Evolutionary conservation across 768 basidiomycete species (phyloP), one percentile per base, ranked within the genome.

Genomic region (Kwoniella sp.): DNA sequence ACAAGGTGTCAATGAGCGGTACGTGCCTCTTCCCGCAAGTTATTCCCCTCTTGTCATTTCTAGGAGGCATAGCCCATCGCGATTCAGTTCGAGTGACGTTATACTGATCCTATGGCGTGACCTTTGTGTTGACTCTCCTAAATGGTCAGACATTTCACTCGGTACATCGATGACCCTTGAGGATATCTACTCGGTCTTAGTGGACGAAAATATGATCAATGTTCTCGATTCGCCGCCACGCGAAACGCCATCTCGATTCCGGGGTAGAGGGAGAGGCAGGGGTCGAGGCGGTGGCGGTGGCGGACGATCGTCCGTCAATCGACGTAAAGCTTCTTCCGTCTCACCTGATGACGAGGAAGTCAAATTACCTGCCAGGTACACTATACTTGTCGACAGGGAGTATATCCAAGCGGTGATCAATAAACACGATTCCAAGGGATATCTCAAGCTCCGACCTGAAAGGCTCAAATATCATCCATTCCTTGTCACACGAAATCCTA

Each of bases 401-500:
- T 84, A 83, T 68, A 88, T 95, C 53, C 81, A 83, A 21, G 83
- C 82, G 60, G 90, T 88, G 77, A 65, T 96, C 59, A 81, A 80
- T 46, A 84, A 83, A 58, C 90, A 90, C 87, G 87, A 89, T 65
- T 78, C 80, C 47, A 96, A 93, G 80, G 90, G 89, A 4, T 90
- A 92, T 70, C 73, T 92, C 64, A 85, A 80, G 50, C 72, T 83
- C 61, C 86, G 85, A 68, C 88, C 92, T 1, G 92, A 95, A 73
- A 87, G 87, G 78, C 83, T 98, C 65, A 92, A 91, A 74, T 99
- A 95, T 90, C 94, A 88, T 66, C 95, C 95, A 26, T 98, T 95
- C 80, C 81, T 96, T 40, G 80, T 92, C 48, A 83, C 87, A 26
- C 68, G 81, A 25, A 60, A 70, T 55, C 63, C 63, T 2, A 40